A percentile compares a stretch with the other conserved stretches of the same genome.
Evolutionary conservation across 208 protist species (phyloP).

Genomic region (Borovskyia barvae): DNA sequence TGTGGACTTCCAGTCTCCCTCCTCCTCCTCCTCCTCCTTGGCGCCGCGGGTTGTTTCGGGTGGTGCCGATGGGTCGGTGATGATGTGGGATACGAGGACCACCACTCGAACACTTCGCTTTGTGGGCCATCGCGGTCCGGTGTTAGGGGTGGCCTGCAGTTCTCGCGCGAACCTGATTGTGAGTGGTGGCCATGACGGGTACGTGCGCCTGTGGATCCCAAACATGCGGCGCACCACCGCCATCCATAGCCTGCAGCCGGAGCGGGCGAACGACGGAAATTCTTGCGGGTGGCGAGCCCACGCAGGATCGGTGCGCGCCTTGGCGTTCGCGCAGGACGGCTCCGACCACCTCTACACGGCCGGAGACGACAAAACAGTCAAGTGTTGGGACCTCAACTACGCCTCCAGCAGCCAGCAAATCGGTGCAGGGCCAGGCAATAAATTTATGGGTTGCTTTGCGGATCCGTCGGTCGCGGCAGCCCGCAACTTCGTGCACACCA

Average conservation of each 20-base stretch:
- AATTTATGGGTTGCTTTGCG: conserved; percentile 50
- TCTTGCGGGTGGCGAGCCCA: conserved; percentile 50
- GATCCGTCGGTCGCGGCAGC: neutral
- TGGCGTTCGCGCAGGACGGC: conserved; percentile 70
- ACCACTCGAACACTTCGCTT: conserved; percentile 78
- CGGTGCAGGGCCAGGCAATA: conserved; percentile 20
- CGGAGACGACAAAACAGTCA: conserved; percentile 86
- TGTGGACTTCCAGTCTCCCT: conserved; percentile 50
- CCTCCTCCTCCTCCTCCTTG: neutral
- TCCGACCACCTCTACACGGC: conserved; percentile 66
- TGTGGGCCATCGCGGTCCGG: conserved; percentile 69
- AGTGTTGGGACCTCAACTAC: conserved; percentile 67
- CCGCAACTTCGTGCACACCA: conserved; percentile 55
- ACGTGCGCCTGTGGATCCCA: conserved; percentile 79
- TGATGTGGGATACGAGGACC: conserved; percentile 81
- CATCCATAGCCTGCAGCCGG: conserved; percentile 16
- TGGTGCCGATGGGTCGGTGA: conserved; percentile 72
- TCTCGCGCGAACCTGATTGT: conserved; percentile 54
- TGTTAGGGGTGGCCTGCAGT: conserved; percentile 56
- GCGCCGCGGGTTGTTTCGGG: conserved; percentile 62
- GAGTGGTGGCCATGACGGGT: conserved; percentile 81
- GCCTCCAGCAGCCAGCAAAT: conserved; percentile 8
- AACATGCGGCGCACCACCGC: conserved; percentile 35
- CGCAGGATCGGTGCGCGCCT: conserved; percentile 55
- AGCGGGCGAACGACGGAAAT: conserved; percentile 4